A percentile compares a stretch with the other conserved stretches of the same genome.
Evolutionary conservation across 2,329 filamentous ascomycete genomes (phyloP).

Genomic region (Hymenotorrendiella dingleyae): DNA sequence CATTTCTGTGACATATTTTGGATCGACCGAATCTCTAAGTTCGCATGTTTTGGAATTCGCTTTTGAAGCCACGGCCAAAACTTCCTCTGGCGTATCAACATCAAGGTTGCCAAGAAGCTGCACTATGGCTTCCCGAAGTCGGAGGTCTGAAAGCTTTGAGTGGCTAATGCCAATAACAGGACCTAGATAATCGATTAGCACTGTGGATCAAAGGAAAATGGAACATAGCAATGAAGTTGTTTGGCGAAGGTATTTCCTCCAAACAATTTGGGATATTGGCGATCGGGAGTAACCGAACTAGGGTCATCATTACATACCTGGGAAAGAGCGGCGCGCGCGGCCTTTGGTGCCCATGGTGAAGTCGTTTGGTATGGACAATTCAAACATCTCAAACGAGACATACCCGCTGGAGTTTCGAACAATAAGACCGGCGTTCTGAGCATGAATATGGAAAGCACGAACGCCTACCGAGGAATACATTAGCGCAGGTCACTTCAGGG

Average conservation of each 20-base stretch:
- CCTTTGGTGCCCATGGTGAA: conserved; percentile 34
- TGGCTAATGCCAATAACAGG: conserved; percentile 30
- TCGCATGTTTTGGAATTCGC: conserved; percentile 29
- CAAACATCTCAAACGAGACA: conserved; percentile 37
- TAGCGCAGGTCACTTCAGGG: no score
- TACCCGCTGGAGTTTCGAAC: conserved; percentile 26
- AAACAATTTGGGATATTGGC: no score
- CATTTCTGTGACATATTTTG: conserved; percentile 47
- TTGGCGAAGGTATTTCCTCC: no score
- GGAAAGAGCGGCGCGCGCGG: conserved; percentile 39
- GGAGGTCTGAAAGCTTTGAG: conserved; percentile 18
- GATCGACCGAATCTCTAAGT: conserved; percentile 42
- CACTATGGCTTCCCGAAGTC: conserved; percentile 5
- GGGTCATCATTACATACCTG: no score
- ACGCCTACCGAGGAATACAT: neutral
- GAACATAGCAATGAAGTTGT: no score
- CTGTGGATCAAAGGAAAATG: no score
- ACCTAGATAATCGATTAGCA: no score
- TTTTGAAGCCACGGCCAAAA: neutral
- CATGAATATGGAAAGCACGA: conserved; percentile 30
- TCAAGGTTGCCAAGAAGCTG: conserved; percentile 8
- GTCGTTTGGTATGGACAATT: conserved; percentile 37
- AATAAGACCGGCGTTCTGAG: conserved; percentile 43
- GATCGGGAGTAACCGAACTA: no score
- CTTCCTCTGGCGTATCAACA: conserved; percentile 2